These are phyloP conservation scores for Reticulascus tulasneorum DNA, from an alignment of 2,329 filamentous ascomycete species.

Conservation along the genomic window DNA sequence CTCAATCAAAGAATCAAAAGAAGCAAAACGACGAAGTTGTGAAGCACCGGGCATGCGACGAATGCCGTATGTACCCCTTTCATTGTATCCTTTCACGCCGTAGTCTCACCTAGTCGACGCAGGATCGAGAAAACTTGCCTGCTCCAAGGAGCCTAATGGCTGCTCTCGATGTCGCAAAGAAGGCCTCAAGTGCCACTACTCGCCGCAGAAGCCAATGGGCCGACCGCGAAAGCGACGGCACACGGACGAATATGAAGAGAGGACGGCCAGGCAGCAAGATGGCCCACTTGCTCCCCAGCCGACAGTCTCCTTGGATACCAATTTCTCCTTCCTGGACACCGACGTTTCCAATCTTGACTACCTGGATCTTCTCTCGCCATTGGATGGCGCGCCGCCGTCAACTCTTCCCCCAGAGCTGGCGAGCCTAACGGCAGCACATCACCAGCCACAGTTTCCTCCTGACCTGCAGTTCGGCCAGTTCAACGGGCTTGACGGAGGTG, in stretches of 20 bases:
- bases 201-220: slow-evolving; percentile 63
- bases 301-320: slow-evolving; percentile 22
- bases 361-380: slow-evolving; percentile 27
- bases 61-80: slow-evolving; percentile 54
- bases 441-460: slow-evolving; percentile 10
- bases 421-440: slow-evolving; percentile 6
- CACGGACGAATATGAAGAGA: slow-evolving; percentile 22
- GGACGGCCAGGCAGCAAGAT: not conserved
- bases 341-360: slow-evolving; percentile 26
- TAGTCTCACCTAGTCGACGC: slow-evolving; percentile 2
- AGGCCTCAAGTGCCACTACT: slow-evolving; percentile 56
- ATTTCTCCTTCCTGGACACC: slow-evolving; percentile 30
- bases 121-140: slow-evolving; percentile 63
- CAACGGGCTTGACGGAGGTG: slow-evolving; percentile 18
- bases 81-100: not conserved
- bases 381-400: slow-evolving; percentile 3
- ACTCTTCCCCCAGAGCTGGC: slow-evolving; percentile 5
- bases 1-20: slow-evolving; percentile 11
- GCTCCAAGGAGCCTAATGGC: slow-evolving; percentile 57
- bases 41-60: slow-evolving; percentile 62
- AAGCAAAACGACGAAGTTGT: slow-evolving; percentile 20
- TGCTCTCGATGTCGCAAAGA: slow-evolving; percentile 58
- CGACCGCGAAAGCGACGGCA: slow-evolving; percentile 55
- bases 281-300: slow-evolving; percentile 8
- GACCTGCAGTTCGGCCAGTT: slow-evolving; percentile 17